Evolutionary conservation across 768 basidiomycete species (phyloP).

Genomic region (Phylloporus sp.): DNA sequence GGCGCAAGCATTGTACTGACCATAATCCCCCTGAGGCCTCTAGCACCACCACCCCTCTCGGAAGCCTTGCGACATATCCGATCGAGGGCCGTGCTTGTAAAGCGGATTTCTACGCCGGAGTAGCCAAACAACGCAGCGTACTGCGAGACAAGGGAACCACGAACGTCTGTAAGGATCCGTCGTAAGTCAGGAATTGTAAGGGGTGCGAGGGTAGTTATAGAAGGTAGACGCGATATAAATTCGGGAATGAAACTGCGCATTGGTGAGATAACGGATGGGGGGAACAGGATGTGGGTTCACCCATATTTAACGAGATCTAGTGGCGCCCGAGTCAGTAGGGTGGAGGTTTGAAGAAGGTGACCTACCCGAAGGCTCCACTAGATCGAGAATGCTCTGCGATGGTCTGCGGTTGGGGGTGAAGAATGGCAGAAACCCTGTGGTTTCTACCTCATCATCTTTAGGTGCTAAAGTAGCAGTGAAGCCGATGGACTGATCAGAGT

Average conservation of each 20-base stretch:
- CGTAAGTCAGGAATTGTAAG: constrained; percentile 78
- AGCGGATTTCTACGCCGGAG: constrained; percentile 81
- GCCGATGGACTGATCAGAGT: constrained; percentile 72
- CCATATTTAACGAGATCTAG: constrained; percentile 84
- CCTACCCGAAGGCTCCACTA: constrained; percentile 67
- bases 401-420: constrained; percentile 69
- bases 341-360: neutral
- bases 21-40: constrained; percentile 88
- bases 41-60: constrained; percentile 82
- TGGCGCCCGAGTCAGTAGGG: neutral
- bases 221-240: constrained; percentile 89
- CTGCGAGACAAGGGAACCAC: constrained; percentile 86
- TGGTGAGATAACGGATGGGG: constrained; percentile 2
- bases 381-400: constrained; percentile 53
- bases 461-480: constrained; percentile 58
- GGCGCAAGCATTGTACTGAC: constrained; percentile 32
- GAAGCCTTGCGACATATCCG: constrained; percentile 77
- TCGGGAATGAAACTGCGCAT: constrained; percentile 80
- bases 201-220: constrained; percentile 78
- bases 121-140: constrained; percentile 80
- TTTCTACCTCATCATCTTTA: constrained; percentile 34
- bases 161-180: constrained; percentile 88
- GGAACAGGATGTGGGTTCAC: constrained; percentile 29
- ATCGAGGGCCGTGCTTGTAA: constrained; percentile 74
- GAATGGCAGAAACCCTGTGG: constrained; percentile 50